phyloP scores from a whole-genome alignment of 306 rosid species.

The Malus sylvestris region DNA sequence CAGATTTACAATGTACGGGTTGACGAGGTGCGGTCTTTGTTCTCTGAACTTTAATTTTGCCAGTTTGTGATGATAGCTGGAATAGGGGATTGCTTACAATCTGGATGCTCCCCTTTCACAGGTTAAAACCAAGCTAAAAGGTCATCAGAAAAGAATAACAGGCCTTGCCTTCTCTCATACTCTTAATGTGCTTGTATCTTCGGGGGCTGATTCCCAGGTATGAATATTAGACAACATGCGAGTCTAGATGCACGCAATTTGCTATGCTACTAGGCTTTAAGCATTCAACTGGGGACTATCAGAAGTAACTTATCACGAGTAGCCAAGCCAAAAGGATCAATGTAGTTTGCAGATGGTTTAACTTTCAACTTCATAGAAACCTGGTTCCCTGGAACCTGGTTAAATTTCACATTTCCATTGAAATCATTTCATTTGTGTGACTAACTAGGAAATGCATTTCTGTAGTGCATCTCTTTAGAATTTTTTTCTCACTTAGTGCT shows the following conservation, averaged over 20 bases:
- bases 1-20: slow-evolving; percentile 95
- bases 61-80: slow-evolving; percentile 4
- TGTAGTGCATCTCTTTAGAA: neutral
- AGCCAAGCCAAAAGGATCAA: neutral
- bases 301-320: neutral
- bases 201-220: slow-evolving; percentile 99
- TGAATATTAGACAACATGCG: slow-evolving; percentile 8
- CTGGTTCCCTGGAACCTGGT: neutral
- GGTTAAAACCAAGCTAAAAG: slow-evolving; percentile 92
- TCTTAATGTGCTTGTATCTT: slow-evolving; percentile 91
- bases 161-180: slow-evolving; percentile 91
- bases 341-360: neutral
- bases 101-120: slow-evolving; percentile 23
- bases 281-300: slow-evolving; percentile 1
- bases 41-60: slow-evolving; percentile 2
- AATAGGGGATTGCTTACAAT: slow-evolving; percentile 2
- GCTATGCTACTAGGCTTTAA: neutral
- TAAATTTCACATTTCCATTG: neutral
- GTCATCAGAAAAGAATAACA: slow-evolving; percentile 98
- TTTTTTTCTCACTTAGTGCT: neutral
- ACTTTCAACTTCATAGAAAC: neutral
- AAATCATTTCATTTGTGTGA: neutral
- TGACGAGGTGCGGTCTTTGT: slow-evolving; percentile 90
- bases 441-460: neutral
- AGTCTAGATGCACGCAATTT: neutral